Base-by-base conservation (phyloP, 805 yeast species). In the Metschnikowia bowlesiae region DNA sequence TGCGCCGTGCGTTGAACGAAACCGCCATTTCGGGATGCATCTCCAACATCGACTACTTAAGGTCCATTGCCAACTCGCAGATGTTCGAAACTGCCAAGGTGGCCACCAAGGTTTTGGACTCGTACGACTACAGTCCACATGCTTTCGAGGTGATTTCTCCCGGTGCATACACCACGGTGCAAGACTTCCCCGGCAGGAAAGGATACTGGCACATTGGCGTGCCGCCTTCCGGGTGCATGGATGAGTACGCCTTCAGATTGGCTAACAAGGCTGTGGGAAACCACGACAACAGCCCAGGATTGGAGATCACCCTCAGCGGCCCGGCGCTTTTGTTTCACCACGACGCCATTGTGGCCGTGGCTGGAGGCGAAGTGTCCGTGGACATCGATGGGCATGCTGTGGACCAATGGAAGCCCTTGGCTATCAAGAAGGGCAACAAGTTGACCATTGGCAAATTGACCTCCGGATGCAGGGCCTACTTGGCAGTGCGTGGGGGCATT, bases 141-240 rank as follows among this genome's bases (percentile, higher is more conserved):
- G 96, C 97, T 2, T 79, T 92, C 67, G 98, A 92, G 70, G 79
- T 92, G 38, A 67, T 85, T 32, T 70, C 82, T 40, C 97, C 98
- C 1, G 99, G 99, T 61, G 92, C 97, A 39, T 89, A 89, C 70
- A 92, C 98, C 35, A 88, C 97, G 3, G 92, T 92, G 44, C 99
- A 92, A 73, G 99, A 94, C 69, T 94, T 84, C 68, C 96, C 96
- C 14, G 96, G 96, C 47, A 84, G 99, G 74, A 75, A 76, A 48
- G 85, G 89, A n/a, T 76, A 76, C 66, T 87, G 95, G 95, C 83
- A 87, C 63, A 80, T 87, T 59, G 99, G 99, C 66, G 98, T 92
- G 49, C 99, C 99, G 28, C 98, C 98, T 7, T 89, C 96, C 38
- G 99, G 99, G 42, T 97, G 98, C 52, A 94, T 92, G 98, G 99